Percentiles rank a stretch among this genome's conserved stretches.
Evolutionary conservation across 192 early-diverging fungal species (phyloP).

Genomic region (Chytriomyces hyalinus): DNA sequence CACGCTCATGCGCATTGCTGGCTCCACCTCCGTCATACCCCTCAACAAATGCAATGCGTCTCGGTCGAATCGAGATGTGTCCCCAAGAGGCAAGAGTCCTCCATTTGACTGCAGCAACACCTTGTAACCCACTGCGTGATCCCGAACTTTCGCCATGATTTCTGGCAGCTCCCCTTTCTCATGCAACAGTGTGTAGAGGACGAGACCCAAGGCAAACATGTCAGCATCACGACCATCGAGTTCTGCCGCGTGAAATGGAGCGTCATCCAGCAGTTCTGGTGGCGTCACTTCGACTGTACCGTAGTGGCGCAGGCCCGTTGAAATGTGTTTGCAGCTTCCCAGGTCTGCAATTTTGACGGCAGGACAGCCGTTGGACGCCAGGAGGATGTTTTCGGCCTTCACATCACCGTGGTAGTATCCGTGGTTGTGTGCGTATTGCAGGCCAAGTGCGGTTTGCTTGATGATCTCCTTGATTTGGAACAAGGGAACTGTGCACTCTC

Average conservation of each 20-base stretch:
- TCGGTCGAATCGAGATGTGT: background rate
- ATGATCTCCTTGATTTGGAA: constrained; percentile 40
- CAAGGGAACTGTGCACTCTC: constrained; percentile 12
- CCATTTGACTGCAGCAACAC: background rate
- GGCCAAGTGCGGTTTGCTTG: constrained; percentile 48
- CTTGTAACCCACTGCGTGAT: background rate
- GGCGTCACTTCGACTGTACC: constrained; percentile 21
- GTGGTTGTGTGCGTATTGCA: constrained; percentile 50
- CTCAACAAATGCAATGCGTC: constrained; percentile 9
- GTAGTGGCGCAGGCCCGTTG: constrained; percentile 2
- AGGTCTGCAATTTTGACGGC: constrained; percentile 23
- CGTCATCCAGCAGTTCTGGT: constrained; percentile 16
- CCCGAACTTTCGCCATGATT: background rate
- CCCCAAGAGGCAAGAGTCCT: constrained; percentile 13
- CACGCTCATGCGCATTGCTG: constrained; percentile 4
- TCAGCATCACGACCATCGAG: constrained; percentile 21
- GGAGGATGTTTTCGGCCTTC: constrained; percentile 66
- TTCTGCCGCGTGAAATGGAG: background rate
- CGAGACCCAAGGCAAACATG: constrained; percentile 35
- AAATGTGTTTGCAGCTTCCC: constrained; percentile 17
- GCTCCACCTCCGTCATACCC: constrained; percentile 29
- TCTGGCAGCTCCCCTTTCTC: constrained; percentile 6
- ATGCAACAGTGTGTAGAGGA: constrained; percentile 17
- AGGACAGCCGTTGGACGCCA: background rate
- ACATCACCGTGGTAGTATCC: constrained; percentile 61